A percentile compares a stretch with the other conserved stretches of the same genome.
These are phyloP conservation scores for Polyporus tsugae DNA, from an alignment of 1,284 basidiomycete genomes.

Conservation along the genomic window DNA sequence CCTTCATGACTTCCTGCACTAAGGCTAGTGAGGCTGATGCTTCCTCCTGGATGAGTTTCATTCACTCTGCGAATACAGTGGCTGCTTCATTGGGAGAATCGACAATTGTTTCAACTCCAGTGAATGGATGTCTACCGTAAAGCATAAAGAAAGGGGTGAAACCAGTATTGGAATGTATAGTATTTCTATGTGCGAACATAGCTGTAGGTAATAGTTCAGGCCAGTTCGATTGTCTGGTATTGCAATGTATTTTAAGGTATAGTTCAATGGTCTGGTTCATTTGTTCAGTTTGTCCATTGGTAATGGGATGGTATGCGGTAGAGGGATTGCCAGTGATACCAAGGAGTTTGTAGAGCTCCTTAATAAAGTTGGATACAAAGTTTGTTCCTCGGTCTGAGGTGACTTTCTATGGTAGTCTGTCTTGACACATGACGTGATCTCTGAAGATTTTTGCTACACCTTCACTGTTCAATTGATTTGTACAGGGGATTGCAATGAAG, in stretches of 20 bases:
- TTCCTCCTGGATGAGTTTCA: background rate
- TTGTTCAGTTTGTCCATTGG: slow-evolving; percentile 43
- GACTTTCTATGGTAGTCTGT: too few relatives aligned
- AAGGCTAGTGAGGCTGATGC: background rate
- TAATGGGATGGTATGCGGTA: slow-evolving; percentile 42
- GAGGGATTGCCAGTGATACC: slow-evolving; percentile 23
- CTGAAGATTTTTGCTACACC: too few relatives aligned
- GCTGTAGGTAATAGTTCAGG: background rate
- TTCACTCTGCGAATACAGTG: background rate
- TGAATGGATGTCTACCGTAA: too few relatives aligned
- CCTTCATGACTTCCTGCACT: slow-evolving; percentile 1
- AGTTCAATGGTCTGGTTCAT: slow-evolving; percentile 41
- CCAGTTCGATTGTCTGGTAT: slow-evolving; percentile 3
- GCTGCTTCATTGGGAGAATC: background rate
- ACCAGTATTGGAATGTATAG: too few relatives aligned
- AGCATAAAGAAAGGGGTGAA: too few relatives aligned
- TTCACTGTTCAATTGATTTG: too few relatives aligned
- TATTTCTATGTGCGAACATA: background rate
- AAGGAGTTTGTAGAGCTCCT: slow-evolving; percentile 17
- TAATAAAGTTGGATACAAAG: slow-evolving; percentile 38
- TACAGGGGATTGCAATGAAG: too few relatives aligned
- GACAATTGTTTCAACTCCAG: too few relatives aligned
- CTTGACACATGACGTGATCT: too few relatives aligned
- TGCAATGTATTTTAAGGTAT: slow-evolving; percentile 30
- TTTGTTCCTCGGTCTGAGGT: slow-evolving; percentile 47